phyloP scores from a whole-genome alignment of 345 rosid species.

The Lepidium sativum region DNA sequence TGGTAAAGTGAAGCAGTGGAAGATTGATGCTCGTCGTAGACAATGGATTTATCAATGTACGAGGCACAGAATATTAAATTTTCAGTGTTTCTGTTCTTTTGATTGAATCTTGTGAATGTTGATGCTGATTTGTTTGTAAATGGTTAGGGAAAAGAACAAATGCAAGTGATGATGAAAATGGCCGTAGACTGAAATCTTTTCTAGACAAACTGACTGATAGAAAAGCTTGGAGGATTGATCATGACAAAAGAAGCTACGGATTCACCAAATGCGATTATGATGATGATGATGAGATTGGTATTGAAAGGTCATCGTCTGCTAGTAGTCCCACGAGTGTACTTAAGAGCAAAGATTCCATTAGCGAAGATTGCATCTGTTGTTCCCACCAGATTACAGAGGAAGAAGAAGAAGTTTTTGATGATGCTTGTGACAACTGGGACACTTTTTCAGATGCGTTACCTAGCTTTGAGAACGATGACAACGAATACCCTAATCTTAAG shows the following conservation, averaged over 20 bases:
- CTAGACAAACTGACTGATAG: neutral
- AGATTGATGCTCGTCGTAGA: slow-evolving; percentile 33
- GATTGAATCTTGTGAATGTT: neutral
- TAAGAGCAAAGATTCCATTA: slow-evolving; percentile 9
- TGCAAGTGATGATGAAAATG: neutral
- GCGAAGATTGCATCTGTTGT: slow-evolving; percentile 19
- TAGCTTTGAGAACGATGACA: slow-evolving; percentile 4
- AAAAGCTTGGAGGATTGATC: slow-evolving; percentile 1
- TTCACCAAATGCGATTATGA: slow-evolving; percentile 2
- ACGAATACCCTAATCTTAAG: slow-evolving; percentile 3
- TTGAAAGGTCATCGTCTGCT: slow-evolving; percentile 14
- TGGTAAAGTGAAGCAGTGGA: slow-evolving; percentile 34
- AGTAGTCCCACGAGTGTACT: slow-evolving; percentile 24
- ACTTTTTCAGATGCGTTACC: slow-evolving; percentile 30
- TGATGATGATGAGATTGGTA: slow-evolving; percentile 13
- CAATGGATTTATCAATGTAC: slow-evolving; percentile 36
- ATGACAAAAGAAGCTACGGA: neutral
- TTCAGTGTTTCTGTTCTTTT: neutral
- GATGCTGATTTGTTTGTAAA: neutral
- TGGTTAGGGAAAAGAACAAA: slow-evolving; percentile 3
- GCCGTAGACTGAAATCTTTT: neutral
- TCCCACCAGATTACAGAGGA: slow-evolving; percentile 29
- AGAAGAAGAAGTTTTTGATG: slow-evolving; percentile 28
- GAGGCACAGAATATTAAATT: neutral
- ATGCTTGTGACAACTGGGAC: slow-evolving; percentile 34